Evolutionary conservation across 305 asterid species (phyloP).

Genomic region (Ilex paraguariensis): DNA sequence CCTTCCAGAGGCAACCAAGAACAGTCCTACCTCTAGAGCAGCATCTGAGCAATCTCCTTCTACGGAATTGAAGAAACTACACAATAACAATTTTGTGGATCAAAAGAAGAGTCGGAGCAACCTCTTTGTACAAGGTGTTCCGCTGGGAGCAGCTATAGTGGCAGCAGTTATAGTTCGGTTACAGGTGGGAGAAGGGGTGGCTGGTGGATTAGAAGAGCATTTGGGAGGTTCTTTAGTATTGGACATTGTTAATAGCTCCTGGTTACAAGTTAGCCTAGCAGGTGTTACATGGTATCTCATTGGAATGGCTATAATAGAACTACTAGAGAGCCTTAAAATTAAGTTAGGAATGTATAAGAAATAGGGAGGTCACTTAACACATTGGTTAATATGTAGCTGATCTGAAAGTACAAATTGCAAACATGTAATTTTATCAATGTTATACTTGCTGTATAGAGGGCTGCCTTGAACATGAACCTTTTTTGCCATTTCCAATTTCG

Average conservation of each 20-base stretch:
- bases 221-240: slow-evolving; percentile 67
- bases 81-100: slow-evolving; percentile 10
- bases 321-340: slow-evolving; percentile 29
- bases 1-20: slow-evolving; percentile 26
- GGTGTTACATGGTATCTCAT: slow-evolving; percentile 78
- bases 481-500: no score
- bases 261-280: slow-evolving; percentile 59
- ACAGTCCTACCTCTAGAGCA: slow-evolving; percentile 12
- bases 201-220: slow-evolving; percentile 46
- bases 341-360: slow-evolving; percentile 9
- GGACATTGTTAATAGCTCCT: slow-evolving; percentile 62
- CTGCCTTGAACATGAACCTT: no score
- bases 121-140: slow-evolving; percentile 45
- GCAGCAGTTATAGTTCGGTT: slow-evolving; percentile 44
- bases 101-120: slow-evolving; percentile 9
- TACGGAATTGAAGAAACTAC: slow-evolving; percentile 8
- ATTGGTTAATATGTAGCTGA: no score
- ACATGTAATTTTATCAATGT: no score
- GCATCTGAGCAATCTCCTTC: slow-evolving; percentile 12
- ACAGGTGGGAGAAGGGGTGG: slow-evolving; percentile 37
- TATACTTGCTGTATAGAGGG: no score
- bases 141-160: slow-evolving; percentile 36
- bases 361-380: slow-evolving; percentile 1
- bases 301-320: slow-evolving; percentile 42
- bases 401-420: no score